Evolutionary conservation across 441 rosid genomes (phyloP), one percentile per base, ranked within the genome.

Genomic region (Pelargonium exstipulatum): DNA sequence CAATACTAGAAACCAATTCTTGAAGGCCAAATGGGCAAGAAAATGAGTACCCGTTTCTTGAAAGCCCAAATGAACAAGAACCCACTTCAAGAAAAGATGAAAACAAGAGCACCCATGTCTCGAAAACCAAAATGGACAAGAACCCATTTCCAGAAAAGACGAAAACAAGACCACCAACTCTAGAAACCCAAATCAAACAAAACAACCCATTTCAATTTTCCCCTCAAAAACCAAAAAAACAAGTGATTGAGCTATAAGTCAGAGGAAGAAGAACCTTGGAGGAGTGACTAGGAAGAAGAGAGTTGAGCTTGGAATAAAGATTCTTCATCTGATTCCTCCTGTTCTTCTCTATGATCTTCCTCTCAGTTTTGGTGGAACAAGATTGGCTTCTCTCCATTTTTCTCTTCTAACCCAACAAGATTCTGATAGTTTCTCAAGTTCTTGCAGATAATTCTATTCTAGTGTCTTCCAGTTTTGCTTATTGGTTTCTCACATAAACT

Each of bases 261-360:
- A n/a, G 17, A 49, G 16, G 1, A 5, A 2, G 1, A 5, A 2
- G 16, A 13, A 49, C 57, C 57, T 49, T 13, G 57, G 57, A 49
- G 14, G 14, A n/a, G 57, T 49, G 57, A 49, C 17, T n/a, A 13
- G 57, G 57, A 49, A 49, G 57, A n/a, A 49, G 57, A 49, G 57
- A 49, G 17, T n/a, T 49, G 57, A 49, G 57, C 7, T 49, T 49
- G 57, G 16, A 49, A 17, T 49, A 49, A 17, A 49, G 57, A 17
- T 13, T 49, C 57, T 49, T 49, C 57, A 49, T 49, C 17, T 49
- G 57, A n/a, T 49, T 49, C 57, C 57, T 49, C 57, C 57, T 13
- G 57, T 49, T 13, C 57, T 49, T 49, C 57, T 49, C 57, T 49
- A 49, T 49, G 57, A 49, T 13, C 57, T 49, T 49, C 57, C 57